These are phyloP conservation scores for Acacia confusa DNA, from an alignment of 306 rosid genomes.

Conservation along the genomic window DNA sequence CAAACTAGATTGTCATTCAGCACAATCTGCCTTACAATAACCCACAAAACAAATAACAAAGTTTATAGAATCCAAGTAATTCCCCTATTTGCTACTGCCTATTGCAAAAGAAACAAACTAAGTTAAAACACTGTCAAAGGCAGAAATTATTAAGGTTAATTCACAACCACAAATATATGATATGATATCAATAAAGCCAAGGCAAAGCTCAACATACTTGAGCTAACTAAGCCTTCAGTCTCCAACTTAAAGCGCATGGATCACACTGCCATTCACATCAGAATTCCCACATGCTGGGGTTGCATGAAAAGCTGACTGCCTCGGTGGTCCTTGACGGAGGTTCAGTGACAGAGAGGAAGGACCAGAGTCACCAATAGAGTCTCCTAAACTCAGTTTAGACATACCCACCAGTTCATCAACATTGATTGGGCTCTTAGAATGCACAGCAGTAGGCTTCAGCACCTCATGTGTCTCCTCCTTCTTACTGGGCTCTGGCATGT, in stretches of 20 bases:
- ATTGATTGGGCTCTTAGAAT: conserved; percentile 80
- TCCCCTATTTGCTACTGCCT: conserved; percentile 63
- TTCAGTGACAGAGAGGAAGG: conserved; percentile 77
- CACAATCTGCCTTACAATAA: conserved; percentile 47
- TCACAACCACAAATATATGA: conserved; percentile 37
- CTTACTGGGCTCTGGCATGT: conserved; percentile 49
- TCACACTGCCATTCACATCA: conserved; percentile 62
- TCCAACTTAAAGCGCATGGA: conserved; percentile 76
- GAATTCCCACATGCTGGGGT: conserved; percentile 70
- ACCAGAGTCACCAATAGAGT: conserved; percentile 62
- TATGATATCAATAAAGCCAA: conserved; percentile 43
- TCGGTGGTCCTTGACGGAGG: conserved; percentile 77
- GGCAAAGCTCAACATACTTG: conserved; percentile 32
- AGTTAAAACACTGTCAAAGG: conserved; percentile 39
- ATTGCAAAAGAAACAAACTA: conserved; percentile 45
- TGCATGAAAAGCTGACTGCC: conserved; percentile 96
- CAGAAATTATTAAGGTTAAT: conserved; percentile 45
- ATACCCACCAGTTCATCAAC: conserved; percentile 93
- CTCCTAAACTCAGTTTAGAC: conserved; percentile 93
- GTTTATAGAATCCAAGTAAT: conserved; percentile 37
- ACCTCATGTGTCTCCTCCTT: conserved; percentile 80
- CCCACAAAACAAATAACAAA: conserved; percentile 39
- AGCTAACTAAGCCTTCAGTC: conserved; percentile 32
- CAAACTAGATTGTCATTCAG: conserved; percentile 40
- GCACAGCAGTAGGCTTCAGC: conserved; percentile 92